Conservation (phyloP, 352 stramenopile species). For the Salisapilia sapeloensis region DNA sequence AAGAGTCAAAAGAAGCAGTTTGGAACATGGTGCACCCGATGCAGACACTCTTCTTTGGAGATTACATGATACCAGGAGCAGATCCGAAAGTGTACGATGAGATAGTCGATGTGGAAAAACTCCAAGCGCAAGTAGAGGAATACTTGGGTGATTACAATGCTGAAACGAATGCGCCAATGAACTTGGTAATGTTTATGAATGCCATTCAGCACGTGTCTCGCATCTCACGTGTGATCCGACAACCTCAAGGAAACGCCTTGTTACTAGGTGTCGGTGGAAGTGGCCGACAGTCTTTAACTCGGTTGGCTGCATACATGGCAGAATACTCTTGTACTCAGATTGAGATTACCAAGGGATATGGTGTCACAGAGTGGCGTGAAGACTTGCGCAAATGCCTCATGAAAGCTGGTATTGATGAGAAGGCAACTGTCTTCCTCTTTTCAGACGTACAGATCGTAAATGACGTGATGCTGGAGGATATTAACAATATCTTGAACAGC, state of each 20-base stretch:
- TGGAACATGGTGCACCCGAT: conserved; percentile 49
- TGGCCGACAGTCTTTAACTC: conserved; percentile 82
- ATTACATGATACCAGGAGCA: conserved; percentile 86
- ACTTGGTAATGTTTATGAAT: conserved; percentile 81
- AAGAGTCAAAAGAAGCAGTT: conserved; percentile 13
- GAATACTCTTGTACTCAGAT: conserved; percentile 87
- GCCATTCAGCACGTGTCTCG: conserved; percentile 79
- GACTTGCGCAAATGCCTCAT: conserved; percentile 87
- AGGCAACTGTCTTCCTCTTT: conserved; percentile 88
- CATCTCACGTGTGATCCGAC: conserved; percentile 64
- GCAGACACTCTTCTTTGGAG: conserved; percentile 71
- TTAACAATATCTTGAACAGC: conserved; percentile 92
- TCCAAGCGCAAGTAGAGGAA: conserved; percentile 65
- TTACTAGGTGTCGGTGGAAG: conserved; percentile 88
- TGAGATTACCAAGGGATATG: conserved; percentile 91
- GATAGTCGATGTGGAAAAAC: conserved; percentile 71
- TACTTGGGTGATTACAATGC: conserved; percentile 82
- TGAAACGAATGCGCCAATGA: conserved; percentile 74
- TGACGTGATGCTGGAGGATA: conserved; percentile 91
- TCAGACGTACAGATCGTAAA: conserved; percentile 91
- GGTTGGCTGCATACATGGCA: conserved; percentile 86
- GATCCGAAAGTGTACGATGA: conserved; percentile 87
- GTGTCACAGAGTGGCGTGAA: conserved; percentile 85
- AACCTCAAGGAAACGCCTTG: conserved; percentile 81
- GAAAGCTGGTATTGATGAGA: conserved; percentile 86